phyloP scores from a whole-genome alignment of 1,139 yeast genomes.

The Debaryomyces nepalensis region DNA sequence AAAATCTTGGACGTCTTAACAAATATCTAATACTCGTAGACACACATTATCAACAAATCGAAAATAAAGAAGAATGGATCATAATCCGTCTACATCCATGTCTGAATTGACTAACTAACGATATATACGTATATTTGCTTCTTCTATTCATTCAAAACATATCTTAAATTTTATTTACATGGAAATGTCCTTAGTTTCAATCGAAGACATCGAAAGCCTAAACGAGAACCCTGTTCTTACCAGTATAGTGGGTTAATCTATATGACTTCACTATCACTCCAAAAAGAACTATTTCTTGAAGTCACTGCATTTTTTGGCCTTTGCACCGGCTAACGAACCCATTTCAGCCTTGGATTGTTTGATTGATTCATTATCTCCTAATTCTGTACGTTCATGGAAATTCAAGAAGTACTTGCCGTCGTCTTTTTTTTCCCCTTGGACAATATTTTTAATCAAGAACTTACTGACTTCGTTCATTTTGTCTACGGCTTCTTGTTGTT shows the following conservation, averaged over 20 bases:
- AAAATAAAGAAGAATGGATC: no score
- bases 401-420: conserved; percentile 58
- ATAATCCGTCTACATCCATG: no score
- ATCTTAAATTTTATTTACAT: conserved; percentile 1
- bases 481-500: conserved; percentile 56
- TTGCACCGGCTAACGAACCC: conserved; percentile 50
- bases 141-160: not conserved
- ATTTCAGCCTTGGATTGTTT: conserved; percentile 39
- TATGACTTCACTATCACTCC: no score
- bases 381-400: conserved; percentile 80
- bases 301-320: conserved; percentile 30
- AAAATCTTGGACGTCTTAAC: no score
- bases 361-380: conserved; percentile 80
- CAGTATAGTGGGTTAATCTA: no score
- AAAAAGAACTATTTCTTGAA: conserved; percentile 11
- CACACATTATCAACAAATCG: no score
- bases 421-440: conserved; percentile 71
- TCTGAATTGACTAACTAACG: no score
- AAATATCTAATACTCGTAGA: no score
- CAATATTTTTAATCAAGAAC: conserved; percentile 73
- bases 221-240: no score
- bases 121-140: conserved; percentile 1
- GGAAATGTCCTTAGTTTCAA: not conserved
- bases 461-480: conserved; percentile 71
- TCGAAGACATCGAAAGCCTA: no score